Evolutionary conservation across 2,329 filamentous ascomycete genomes (phyloP), one percentile per base, ranked within the genome.

Genomic region (Colletotrichum cuscutae): DNA sequence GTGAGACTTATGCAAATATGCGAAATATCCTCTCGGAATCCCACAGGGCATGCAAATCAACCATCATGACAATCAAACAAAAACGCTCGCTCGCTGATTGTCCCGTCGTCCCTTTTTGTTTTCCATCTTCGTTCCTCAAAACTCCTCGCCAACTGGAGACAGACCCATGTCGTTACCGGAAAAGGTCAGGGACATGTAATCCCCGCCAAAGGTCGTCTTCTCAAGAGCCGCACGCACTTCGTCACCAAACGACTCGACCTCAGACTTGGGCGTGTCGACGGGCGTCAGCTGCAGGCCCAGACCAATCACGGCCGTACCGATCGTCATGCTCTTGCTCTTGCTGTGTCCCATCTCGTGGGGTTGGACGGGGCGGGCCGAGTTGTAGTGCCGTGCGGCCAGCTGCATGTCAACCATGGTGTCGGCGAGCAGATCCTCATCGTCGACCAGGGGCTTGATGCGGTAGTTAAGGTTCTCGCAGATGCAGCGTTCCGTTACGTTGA

Each of bases 381-480:
- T 77, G 74, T 65, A 68, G 65, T 82, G 81, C 30, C 81, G 78
- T 22, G 82, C 89, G 7, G 90, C 90, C 59, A 90, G 86, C 78
- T 89, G 87, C 89, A 93, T 93, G 77, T 92, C 90, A 68, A 87
- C 86, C 79, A 90, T 84, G 12, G 90, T 90, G 74, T 90, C 88
- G 49, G 86, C 83, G 74, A 93, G 86, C 73, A 89, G 86, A 46
- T 86, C 85, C 2, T 87, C 85, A 56, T 89, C 84, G 61, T 89
- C 84, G 80, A 86, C 90, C 11, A 93, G 83, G 7, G 89, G 89
- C 80, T 92, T 81, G 77, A 93, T 88, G 68, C 90, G 86, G 80
- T 91, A 93, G 74, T 86, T 85, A 59, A 93, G 84, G 79, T 87
- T 90, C 82, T 91, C 89, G 85, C 92, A 89, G 76, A 93, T 87